Conservation (phyloP, 2,329 filamentous ascomycete genomes). For the Colletotrichum trifolii region DNA sequence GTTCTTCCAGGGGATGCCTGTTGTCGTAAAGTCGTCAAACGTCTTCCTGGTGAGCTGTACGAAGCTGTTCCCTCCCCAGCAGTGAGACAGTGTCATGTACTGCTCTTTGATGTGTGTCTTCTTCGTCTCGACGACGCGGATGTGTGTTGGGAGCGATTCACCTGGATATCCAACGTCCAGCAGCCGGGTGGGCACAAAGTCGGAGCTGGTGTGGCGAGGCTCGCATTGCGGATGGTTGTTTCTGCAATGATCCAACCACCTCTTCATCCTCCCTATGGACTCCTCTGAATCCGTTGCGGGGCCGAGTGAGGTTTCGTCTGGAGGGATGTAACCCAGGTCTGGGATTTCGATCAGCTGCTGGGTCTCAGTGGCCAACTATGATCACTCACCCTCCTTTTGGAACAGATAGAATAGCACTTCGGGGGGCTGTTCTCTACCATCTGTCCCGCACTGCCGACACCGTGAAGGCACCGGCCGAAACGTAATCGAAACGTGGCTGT, state of each 20-base stretch:
- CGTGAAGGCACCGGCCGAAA: not conserved
- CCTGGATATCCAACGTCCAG: conserved; percentile 30
- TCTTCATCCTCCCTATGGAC: conserved; percentile 15
- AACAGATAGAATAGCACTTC: conserved; percentile 16
- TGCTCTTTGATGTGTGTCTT: not conserved
- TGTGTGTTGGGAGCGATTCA: not conserved
- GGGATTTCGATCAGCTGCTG: not conserved
- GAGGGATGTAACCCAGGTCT: not conserved
- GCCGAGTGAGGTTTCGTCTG: not conserved
- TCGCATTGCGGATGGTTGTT: conserved; percentile 25
- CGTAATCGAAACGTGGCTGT: conserved; percentile 4
- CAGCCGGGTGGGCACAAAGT: conserved; percentile 30
- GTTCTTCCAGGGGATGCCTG: conserved; percentile 19
- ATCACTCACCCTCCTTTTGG: conserved; percentile 1
- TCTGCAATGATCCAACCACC: conserved; percentile 28
- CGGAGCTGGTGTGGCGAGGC: conserved; percentile 3
- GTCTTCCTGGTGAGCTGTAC: conserved; percentile 20
- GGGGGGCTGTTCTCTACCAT: conserved; percentile 7
- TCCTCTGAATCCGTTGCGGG: not conserved
- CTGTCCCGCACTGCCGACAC: not conserved
- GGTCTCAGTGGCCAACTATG: not conserved
- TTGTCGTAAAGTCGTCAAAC: not conserved
- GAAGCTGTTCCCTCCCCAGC: conserved; percentile 35
- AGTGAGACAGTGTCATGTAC: conserved; percentile 39
- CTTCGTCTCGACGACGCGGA: conserved; percentile 15